phyloP scores from a whole-genome alignment of 2,329 filamentous ascomycete genomes.

The Botrytis pseudocinerea region DNA sequence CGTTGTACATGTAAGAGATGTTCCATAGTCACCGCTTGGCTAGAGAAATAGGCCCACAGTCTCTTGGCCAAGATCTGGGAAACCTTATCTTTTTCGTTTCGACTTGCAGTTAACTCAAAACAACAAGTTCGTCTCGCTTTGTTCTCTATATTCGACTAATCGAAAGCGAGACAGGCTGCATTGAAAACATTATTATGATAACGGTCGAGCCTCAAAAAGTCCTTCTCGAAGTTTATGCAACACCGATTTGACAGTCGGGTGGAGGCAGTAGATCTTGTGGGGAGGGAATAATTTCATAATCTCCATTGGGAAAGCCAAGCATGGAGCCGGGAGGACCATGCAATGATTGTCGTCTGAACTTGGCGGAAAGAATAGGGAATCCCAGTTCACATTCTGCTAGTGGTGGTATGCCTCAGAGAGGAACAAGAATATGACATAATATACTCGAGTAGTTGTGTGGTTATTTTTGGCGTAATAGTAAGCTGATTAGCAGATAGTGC shows the following conservation, averaged over 20 bases:
- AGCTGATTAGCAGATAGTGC: slow-evolving; percentile 7
- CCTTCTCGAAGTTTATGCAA: slow-evolving; percentile 19
- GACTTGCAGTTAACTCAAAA: slow-evolving; percentile 6
- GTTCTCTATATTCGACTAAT: slow-evolving; percentile 3
- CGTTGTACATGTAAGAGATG: neutral
- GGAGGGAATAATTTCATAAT: slow-evolving; percentile 13
- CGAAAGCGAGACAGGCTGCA: slow-evolving; percentile 6
- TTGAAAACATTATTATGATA: slow-evolving; percentile 17
- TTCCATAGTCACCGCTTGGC: neutral
- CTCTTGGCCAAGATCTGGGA: neutral
- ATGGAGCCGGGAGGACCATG: slow-evolving; percentile 10
- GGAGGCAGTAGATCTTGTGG: slow-evolving; percentile 21
- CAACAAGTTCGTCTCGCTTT: slow-evolving; percentile 9
- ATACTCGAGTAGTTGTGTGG: neutral
- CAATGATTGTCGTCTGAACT: slow-evolving; percentile 17
- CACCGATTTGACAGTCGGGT: slow-evolving; percentile 7
- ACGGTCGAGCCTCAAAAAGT: slow-evolving; percentile 9
- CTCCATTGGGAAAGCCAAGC: slow-evolving; percentile 8
- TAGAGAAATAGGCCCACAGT: neutral
- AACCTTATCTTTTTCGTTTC: neutral
- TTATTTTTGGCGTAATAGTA: slow-evolving; percentile 14
- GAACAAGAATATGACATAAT: slow-evolving; percentile 4
- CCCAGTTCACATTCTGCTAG: slow-evolving; percentile 7
- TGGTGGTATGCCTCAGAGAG: slow-evolving; percentile 9
- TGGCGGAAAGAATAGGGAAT: slow-evolving; percentile 6